These are phyloP conservation scores for Cladophialophora psammophila DNA, from an alignment of 2,329 filamentous ascomycete species.

Conservation along the genomic window DNA sequence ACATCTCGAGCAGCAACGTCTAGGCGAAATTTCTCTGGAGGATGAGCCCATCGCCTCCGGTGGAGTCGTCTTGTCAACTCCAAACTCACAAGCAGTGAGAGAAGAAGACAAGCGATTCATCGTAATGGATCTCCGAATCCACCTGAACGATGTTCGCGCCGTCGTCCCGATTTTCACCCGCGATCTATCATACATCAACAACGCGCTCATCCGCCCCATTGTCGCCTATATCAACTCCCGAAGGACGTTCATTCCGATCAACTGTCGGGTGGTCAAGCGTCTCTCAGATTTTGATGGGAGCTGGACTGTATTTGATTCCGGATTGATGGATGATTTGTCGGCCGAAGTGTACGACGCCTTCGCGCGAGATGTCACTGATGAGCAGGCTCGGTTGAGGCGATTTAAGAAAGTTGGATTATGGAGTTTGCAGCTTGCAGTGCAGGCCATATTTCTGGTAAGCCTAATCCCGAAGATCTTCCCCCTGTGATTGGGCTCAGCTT, in stretches of 20 bases:
- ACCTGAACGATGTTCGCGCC: constrained; percentile 93
- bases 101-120: constrained; percentile 77
- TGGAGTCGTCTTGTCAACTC: constrained; percentile 13
- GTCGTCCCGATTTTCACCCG: constrained; percentile 90
- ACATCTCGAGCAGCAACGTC: constrained; percentile 28
- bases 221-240: constrained; percentile 98
- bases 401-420: constrained; percentile 97
- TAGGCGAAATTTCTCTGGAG: constrained; percentile 5
- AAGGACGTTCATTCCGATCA: constrained; percentile 92
- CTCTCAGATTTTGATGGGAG: constrained; percentile 89
- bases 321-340: constrained; percentile 90
- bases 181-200: constrained; percentile 94
- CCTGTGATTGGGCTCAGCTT: neutral
- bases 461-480: neutral
- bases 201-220: constrained; percentile 91
- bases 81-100: constrained; percentile 19
- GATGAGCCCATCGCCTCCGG: constrained; percentile 31
- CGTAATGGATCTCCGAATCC: constrained; percentile 92
- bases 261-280: constrained; percentile 91
- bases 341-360: constrained; percentile 94
- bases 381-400: constrained; percentile 81
- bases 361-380: constrained; percentile 86
- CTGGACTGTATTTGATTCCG: constrained; percentile 94
- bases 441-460: constrained; percentile 88
- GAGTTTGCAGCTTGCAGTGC: constrained; percentile 89